These are phyloP conservation scores for Phialocephala subalpina DNA, from an alignment of 2,329 filamentous ascomycete species.

Conservation along the genomic window DNA sequence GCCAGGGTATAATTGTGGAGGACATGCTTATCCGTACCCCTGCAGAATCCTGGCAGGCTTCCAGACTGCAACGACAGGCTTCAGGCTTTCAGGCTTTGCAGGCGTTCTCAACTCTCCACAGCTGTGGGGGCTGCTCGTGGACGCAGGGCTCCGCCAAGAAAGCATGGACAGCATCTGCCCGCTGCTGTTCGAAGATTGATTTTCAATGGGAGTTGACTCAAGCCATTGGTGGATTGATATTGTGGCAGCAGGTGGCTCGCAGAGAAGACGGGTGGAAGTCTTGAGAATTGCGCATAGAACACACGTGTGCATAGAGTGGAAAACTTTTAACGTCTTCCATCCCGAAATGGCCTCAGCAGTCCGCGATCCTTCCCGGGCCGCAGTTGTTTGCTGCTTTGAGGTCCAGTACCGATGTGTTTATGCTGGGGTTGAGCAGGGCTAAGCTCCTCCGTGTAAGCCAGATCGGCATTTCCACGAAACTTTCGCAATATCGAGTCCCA, in stretches of 20 bases:
- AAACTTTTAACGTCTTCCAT: slow-evolving; percentile 22
- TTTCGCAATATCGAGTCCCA: slow-evolving; percentile 8
- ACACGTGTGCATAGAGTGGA: slow-evolving; percentile 21
- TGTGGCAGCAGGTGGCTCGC: slow-evolving; percentile 24
- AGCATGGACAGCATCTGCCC: slow-evolving; percentile 21
- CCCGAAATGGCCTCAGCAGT: slow-evolving; percentile 20
- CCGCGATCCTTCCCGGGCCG: slow-evolving; percentile 20
- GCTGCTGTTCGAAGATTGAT: slow-evolving; percentile 16
- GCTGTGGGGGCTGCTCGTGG: slow-evolving; percentile 26
- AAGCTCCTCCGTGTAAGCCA: slow-evolving; percentile 17
- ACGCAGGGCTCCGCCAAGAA: slow-evolving; percentile 34
- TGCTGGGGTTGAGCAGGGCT: slow-evolving; percentile 29
- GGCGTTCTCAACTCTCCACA: slow-evolving; percentile 18
- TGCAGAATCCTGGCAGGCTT: slow-evolving; percentile 11
- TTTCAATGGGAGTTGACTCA: slow-evolving; percentile 7
- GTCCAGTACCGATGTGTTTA: slow-evolving; percentile 33
- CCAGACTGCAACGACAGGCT: slow-evolving; percentile 30
- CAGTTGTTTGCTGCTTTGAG: slow-evolving; percentile 33
- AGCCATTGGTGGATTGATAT: slow-evolving; percentile 15
- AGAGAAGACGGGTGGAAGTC: slow-evolving; percentile 32
- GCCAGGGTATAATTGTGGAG: slow-evolving; percentile 18
- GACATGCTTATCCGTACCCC: slow-evolving; percentile 28
- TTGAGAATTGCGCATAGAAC: slow-evolving; percentile 22
- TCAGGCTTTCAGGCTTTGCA: slow-evolving; percentile 28
- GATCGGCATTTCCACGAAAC: slow-evolving; percentile 26